Conservation (phyloP, 2,329 filamentous ascomycete genomes). For the Neoascochyta sp. region DNA sequence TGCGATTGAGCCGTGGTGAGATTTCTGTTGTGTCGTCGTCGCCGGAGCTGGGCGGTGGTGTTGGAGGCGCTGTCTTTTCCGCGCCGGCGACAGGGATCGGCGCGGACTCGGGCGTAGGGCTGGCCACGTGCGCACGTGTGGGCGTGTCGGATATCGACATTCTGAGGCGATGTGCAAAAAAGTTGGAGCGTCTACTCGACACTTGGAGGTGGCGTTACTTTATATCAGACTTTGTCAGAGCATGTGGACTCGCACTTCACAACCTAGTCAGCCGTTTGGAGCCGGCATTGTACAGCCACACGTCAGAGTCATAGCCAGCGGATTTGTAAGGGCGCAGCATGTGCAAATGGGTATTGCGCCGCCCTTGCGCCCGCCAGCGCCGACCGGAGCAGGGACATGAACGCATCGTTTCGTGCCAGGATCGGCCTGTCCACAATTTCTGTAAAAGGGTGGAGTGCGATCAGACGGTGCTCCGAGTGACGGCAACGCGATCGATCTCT, state of each 20-base stretch:
- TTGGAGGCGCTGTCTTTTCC: conserved; percentile 1
- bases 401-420: no score
- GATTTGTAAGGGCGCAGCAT: conserved; percentile 31
- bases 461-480: no score
- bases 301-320: conserved; percentile 31
- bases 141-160: conserved; percentile 30
- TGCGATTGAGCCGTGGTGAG: conserved; percentile 14
- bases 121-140: conserved; percentile 37
- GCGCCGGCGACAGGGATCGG: conserved; percentile 16
- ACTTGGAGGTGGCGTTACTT: no score
- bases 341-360: conserved; percentile 4
- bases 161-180: not conserved
- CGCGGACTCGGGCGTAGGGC: conserved; percentile 9
- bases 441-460: no score
- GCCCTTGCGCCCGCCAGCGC: conserved; percentile 20
- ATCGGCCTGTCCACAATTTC: no score
- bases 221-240: no score
- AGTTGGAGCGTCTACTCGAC: no score
- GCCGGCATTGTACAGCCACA: conserved; percentile 33
- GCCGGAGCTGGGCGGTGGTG: conserved; percentile 5
- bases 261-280: no score
- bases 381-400: no score
- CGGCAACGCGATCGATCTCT: conserved; percentile 18
- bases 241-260: no score
- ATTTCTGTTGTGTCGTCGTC: conserved; percentile 3